A percentile compares a stretch with the other conserved stretches of the same genome.
Conservation (phyloP, 352 stramenopile species). For the Pythium sp. region DNA sequence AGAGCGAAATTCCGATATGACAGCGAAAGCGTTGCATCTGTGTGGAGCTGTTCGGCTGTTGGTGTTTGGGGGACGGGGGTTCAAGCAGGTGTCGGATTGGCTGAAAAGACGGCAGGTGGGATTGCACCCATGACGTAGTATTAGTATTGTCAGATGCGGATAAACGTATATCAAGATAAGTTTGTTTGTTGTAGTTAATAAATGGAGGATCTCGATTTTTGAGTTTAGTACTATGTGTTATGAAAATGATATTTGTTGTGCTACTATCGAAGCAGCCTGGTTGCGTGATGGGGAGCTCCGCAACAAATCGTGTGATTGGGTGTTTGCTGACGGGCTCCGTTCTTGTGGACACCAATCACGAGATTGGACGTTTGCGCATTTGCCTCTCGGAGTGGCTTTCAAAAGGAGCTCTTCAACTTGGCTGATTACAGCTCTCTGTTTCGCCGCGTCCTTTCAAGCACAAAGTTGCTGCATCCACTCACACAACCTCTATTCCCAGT, state of each 20-base stretch:
- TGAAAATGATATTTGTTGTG: background rate
- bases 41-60: background rate
- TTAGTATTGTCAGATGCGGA: background rate
- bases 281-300: background rate
- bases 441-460: background rate
- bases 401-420: constrained; percentile 6
- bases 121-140: background rate
- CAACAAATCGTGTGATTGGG: constrained; percentile 9
- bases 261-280: background rate
- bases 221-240: background rate
- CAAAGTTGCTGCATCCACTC: background rate
- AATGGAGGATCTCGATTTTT: background rate
- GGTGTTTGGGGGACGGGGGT: background rate
- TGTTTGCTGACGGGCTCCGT: background rate
- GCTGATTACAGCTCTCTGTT: background rate
- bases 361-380: constrained; percentile 23
- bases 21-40: background rate
- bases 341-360: constrained; percentile 1
- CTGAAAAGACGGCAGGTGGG: background rate
- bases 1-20: constrained; percentile 15
- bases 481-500: background rate
- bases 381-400: background rate
- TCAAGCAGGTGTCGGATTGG: constrained; percentile 10
- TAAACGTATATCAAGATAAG: background rate
- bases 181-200: background rate